Evolutionary conservation across 2,329 filamentous ascomycete species (phyloP).

Genomic region (Chaetomium olivaceum): DNA sequence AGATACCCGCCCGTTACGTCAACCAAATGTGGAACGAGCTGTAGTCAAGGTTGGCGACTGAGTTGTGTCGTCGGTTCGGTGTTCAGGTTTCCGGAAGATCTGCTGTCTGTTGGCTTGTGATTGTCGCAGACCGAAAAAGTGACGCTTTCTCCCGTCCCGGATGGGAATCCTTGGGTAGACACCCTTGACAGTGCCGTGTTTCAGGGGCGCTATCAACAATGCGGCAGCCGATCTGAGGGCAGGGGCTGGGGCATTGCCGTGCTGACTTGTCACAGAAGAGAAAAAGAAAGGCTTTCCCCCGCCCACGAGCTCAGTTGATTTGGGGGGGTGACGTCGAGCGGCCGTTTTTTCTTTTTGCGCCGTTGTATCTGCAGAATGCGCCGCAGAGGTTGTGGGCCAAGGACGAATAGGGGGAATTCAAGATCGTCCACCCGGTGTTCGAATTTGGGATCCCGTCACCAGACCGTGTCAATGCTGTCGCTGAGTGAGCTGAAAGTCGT

Average conservation of each 20-base stretch:
- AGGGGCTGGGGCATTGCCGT: slow-evolving; percentile 32
- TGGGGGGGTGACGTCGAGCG: neutral
- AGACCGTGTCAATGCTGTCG: neutral
- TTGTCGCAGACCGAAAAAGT: slow-evolving; percentile 27
- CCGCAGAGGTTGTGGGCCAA: neutral
- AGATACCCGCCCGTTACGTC: slow-evolving; percentile 13
- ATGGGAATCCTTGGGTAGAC: slow-evolving; percentile 28
- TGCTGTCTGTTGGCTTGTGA: slow-evolving; percentile 27
- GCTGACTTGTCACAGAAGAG: slow-evolving; percentile 20
- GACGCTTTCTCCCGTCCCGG: slow-evolving; percentile 22
- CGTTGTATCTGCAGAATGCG: neutral
- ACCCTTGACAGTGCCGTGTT: slow-evolving; percentile 34
- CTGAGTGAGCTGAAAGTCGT: neutral
- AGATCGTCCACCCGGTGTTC: neutral
- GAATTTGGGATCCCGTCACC: neutral
- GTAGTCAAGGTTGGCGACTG: slow-evolving; percentile 13
- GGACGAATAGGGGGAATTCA: neutral
- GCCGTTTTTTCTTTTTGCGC: slow-evolving; percentile 7
- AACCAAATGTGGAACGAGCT: slow-evolving; percentile 19
- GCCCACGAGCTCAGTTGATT: neutral
- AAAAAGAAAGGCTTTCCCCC: slow-evolving; percentile 15
- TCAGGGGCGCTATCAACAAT: slow-evolving; percentile 42
- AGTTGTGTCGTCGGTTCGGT: slow-evolving; percentile 21
- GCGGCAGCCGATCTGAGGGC: slow-evolving; percentile 31
- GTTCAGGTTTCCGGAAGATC: slow-evolving; percentile 30